Conservation (phyloP, 352 stramenopile species). For the Pythium sp. region DNA sequence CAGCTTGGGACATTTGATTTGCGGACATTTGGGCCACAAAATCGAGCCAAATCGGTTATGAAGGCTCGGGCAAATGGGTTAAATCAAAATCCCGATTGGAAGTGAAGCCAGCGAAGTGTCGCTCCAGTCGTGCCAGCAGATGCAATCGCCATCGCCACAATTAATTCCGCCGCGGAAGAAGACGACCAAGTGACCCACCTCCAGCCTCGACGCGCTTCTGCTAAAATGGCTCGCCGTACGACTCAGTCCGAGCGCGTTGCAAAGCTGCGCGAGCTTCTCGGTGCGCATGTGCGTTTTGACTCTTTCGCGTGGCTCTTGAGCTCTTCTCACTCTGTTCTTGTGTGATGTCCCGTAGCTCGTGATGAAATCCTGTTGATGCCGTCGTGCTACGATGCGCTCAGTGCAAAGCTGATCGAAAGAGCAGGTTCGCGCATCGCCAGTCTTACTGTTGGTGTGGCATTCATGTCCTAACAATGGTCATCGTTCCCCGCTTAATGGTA, state of each 20-base stretch:
- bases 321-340: slow-evolving; percentile 2
- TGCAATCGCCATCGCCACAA: background rate
- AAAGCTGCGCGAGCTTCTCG: slow-evolving; percentile 45
- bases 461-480: background rate
- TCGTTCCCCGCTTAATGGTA: background rate
- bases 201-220: background rate
- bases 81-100: no score
- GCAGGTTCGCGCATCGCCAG: slow-evolving; percentile 25
- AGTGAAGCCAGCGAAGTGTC: no score
- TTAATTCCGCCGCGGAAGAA: background rate
- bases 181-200: background rate
- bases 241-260: slow-evolving; percentile 45
- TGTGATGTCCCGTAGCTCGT: slow-evolving; percentile 17
- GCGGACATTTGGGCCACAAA: no score
- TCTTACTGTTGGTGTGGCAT: background rate
- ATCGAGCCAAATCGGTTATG: no score
- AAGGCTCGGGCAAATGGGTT: no score
- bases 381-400: slow-evolving; percentile 91
- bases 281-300: slow-evolving; percentile 15
- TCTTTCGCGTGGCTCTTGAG: background rate
- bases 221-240: slow-evolving; percentile 13
- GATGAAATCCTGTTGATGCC: slow-evolving; percentile 82
- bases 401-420: slow-evolving; percentile 83
- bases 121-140: background rate
- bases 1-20: no score